phyloP scores from a whole-genome alignment of 441 rosid species.

The Theobroma grandiflorum region DNA sequence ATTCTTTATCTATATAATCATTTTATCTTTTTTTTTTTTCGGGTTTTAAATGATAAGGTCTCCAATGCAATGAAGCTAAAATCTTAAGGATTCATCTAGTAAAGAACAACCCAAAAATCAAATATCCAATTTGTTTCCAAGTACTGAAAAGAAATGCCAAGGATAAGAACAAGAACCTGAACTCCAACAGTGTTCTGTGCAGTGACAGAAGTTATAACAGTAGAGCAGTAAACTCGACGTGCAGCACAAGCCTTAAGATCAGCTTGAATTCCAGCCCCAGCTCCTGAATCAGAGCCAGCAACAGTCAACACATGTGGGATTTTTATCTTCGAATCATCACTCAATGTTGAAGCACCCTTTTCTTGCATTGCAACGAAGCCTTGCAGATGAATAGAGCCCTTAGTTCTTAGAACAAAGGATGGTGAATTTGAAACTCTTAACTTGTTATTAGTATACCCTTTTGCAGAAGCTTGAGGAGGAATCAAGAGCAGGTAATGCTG shows the following conservation, averaged over 20 bases:
- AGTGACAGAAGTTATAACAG: constrained; percentile 89
- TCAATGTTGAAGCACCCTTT: constrained; percentile 25
- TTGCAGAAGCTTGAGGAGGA: constrained; percentile 12
- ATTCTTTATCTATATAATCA: neutral
- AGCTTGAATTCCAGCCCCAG: constrained; percentile 95
- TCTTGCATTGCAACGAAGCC: constrained; percentile 35
- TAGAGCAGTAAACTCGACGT: constrained; percentile 88
- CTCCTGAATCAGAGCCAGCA: constrained; percentile 96
- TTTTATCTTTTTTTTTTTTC: neutral
- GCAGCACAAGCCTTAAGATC: constrained; percentile 94
- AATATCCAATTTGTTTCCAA: neutral
- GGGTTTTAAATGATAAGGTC: neutral
- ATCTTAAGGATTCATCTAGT: neutral
- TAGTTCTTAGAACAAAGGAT: constrained; percentile 9
- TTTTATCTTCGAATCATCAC: constrained; percentile 34
- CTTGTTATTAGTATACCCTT: neutral
- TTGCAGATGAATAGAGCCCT: constrained; percentile 4
- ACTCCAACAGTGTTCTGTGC: constrained; percentile 96
- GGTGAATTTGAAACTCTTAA: constrained; percentile 24
- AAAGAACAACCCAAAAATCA: constrained; percentile 6
- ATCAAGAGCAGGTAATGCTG: constrained; percentile 18
- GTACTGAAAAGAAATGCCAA: constrained; percentile 4
- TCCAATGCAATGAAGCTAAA: neutral
- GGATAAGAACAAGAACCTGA: constrained; percentile 49
- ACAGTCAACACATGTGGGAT: constrained; percentile 83